Percentiles rank a stretch among this genome's conserved stretches.
Conservation (phyloP, 2,329 filamentous ascomycete species). For the Xylaria sp. region DNA sequence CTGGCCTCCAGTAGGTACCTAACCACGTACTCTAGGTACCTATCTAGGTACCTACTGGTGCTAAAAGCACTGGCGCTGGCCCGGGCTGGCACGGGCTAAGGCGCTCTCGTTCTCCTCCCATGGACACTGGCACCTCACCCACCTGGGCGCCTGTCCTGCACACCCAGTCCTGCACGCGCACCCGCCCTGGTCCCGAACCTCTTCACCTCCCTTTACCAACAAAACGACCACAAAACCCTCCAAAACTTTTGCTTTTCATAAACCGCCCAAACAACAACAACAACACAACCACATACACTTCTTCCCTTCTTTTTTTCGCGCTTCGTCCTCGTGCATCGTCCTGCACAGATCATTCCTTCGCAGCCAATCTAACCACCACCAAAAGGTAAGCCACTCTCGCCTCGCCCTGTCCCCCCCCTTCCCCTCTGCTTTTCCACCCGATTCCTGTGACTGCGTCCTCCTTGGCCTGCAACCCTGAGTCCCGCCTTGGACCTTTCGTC, state of each 20-base stretch:
- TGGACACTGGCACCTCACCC: too few relatives aligned
- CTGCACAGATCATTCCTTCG: slow-evolving; percentile 29
- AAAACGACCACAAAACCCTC: slow-evolving; percentile 30
- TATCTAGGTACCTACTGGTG: slow-evolving; percentile 6
- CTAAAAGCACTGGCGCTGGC: background rate
- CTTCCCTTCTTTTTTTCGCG: slow-evolving; percentile 27
- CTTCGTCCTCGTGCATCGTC: slow-evolving; percentile 32
- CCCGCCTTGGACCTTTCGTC: slow-evolving; percentile 37
- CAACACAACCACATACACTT: slow-evolving; percentile 30
- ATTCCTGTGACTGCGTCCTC: slow-evolving; percentile 24
- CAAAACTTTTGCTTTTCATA: slow-evolving; percentile 30
- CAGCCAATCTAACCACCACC: slow-evolving; percentile 20
- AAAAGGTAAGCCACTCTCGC: slow-evolving; percentile 21
- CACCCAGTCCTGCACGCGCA: background rate
- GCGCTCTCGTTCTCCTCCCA: too few relatives aligned
- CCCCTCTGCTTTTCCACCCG: background rate
- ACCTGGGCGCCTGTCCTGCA: too few relatives aligned
- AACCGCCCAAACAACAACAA: slow-evolving; percentile 30
- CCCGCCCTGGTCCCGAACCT: slow-evolving; percentile 18
- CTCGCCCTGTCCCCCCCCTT: slow-evolving; percentile 5
- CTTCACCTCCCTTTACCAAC: slow-evolving; percentile 21
- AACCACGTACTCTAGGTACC: background rate
- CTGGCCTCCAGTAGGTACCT: background rate
- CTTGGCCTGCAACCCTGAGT: slow-evolving; percentile 35
- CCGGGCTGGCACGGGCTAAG: too few relatives aligned